phyloP scores from a whole-genome alignment of 2,329 filamentous ascomycete species.

The Annulohypoxylon truncatum region DNA sequence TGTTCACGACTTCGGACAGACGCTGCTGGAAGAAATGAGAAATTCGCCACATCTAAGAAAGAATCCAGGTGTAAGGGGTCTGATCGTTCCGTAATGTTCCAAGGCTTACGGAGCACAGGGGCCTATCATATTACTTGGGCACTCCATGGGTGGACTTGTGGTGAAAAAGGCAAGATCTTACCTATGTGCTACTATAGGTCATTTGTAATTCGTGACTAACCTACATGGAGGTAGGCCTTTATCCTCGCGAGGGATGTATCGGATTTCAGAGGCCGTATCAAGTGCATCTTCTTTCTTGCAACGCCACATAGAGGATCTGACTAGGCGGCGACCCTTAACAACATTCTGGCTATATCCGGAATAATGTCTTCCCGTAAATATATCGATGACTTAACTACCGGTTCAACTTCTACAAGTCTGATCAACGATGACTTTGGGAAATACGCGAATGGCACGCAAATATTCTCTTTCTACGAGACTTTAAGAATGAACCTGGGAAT shows the following conservation, averaged over 20 bases:
- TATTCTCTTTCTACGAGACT: conserved; percentile 54
- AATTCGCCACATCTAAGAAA: conserved; percentile 40
- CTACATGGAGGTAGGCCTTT: conserved; percentile 34
- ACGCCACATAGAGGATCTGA: conserved; percentile 53
- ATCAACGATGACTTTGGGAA: conserved; percentile 52
- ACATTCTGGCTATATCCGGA: conserved; percentile 41
- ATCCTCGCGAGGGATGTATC: conserved; percentile 39
- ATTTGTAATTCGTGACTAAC: background rate
- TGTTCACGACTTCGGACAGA: conserved; percentile 49
- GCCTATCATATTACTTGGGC: conserved; percentile 47
- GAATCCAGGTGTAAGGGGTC: background rate
- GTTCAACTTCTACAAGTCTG: conserved; percentile 41
- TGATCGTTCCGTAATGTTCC: background rate
- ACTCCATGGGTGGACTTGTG: conserved; percentile 50
- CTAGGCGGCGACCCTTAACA: conserved; percentile 45
- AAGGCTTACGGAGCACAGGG: conserved; percentile 17
- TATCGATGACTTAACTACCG: conserved; percentile 43
- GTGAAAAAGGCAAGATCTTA: conserved; percentile 48
- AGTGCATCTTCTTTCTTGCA: conserved; percentile 51
- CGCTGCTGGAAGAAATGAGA: conserved; percentile 47
- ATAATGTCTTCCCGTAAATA: conserved; percentile 39
- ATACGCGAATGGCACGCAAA: conserved; percentile 40
- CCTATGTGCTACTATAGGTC: background rate
- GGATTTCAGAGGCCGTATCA: conserved; percentile 40
- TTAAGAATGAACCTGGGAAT: conserved; percentile 41